These are phyloP conservation scores for Hagleromyces aurorensis DNA, from an alignment of 805 yeast species.

Conservation along the genomic window DNA sequence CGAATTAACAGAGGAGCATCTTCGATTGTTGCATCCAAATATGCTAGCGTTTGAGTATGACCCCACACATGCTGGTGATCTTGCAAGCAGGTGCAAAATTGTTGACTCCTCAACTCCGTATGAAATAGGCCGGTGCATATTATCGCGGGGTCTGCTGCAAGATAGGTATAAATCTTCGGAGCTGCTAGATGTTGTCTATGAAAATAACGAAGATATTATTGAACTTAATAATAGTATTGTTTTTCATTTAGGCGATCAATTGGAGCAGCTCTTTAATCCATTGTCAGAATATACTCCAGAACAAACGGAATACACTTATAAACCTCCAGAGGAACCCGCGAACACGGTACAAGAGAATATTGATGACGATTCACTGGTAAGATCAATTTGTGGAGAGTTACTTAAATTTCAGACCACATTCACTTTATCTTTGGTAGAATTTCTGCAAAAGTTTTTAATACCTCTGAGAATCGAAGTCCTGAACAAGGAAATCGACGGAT, in stretches of 20 bases:
- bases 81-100: constrained; percentile 59
- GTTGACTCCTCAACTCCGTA: constrained; percentile 44
- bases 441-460: constrained; percentile 69
- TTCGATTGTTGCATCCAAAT: constrained; percentile 9
- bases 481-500: constrained; percentile 41
- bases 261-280: constrained; percentile 86
- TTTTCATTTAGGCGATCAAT: constrained; percentile 69
- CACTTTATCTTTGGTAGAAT: constrained; percentile 62
- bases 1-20: constrained; percentile 33
- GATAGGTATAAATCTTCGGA: constrained; percentile 41
- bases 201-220: constrained; percentile 40
- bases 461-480: constrained; percentile 69
- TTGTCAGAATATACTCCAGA: constrained; percentile 89
- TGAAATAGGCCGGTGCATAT: constrained; percentile 48
- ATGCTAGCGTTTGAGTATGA: constrained; percentile 45
- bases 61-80: constrained; percentile 75
- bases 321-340: constrained; percentile 40
- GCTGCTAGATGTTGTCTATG: constrained; percentile 69
- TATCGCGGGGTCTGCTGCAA: constrained; percentile 52
- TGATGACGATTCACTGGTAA: constrained; percentile 35
- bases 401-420: constrained; percentile 64
- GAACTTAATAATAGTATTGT: constrained; percentile 73
- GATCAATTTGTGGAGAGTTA: constrained; percentile 57
- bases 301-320: constrained; percentile 62
- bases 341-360: constrained; percentile 10